Percentiles rank a stretch among this genome's conserved stretches.
Evolutionary conservation across 495 filamentous ascomycete species (phyloP).

Genomic region (Penicillium roqueforti): DNA sequence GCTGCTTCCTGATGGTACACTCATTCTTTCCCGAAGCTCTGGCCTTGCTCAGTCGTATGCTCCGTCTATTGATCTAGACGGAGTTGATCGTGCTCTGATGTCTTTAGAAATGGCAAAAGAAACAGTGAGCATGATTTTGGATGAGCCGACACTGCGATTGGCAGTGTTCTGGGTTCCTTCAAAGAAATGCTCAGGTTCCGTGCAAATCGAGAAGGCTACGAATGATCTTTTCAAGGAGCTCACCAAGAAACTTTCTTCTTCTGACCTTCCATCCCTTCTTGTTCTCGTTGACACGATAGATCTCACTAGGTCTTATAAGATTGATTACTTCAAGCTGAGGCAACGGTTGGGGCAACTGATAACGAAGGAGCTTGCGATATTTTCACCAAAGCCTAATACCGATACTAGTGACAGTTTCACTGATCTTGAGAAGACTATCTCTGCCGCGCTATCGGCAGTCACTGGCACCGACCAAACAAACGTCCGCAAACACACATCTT

Average conservation of each 20-base stretch:
- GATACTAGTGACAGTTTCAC: slow-evolving; percentile 31
- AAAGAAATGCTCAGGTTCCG: slow-evolving; percentile 1
- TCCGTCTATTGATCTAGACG: slow-evolving; percentile 60
- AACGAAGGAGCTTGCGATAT: slow-evolving; percentile 21
- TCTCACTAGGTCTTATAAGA: slow-evolving; percentile 59
- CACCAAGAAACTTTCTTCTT: slow-evolving; percentile 47
- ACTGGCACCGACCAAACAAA: slow-evolving; percentile 38
- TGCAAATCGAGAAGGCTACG: slow-evolving; percentile 16
- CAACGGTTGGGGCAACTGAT: slow-evolving; percentile 26
- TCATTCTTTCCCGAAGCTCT: slow-evolving; percentile 57
- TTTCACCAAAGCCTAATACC: slow-evolving; percentile 13
- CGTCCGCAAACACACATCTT: slow-evolving; percentile 48
- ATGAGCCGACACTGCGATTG: slow-evolving; percentile 30
- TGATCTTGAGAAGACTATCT: slow-evolving; percentile 41
- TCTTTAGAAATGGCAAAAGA: slow-evolving; percentile 41
- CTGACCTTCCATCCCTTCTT: slow-evolving; percentile 66
- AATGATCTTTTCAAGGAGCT: slow-evolving; percentile 41
- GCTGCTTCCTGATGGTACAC: slow-evolving; percentile 62
- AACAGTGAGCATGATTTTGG: slow-evolving; percentile 51
- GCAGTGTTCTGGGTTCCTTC: slow-evolving; percentile 56
- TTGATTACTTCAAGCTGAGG: slow-evolving; percentile 49
- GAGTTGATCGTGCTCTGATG: slow-evolving; percentile 58
- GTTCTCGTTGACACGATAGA: slow-evolving; percentile 63
- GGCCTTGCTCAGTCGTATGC: slow-evolving; percentile 67
- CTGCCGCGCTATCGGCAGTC: slow-evolving; percentile 47